These are phyloP conservation scores for Protostelium mycophagum DNA, from an alignment of 78 protist species.

Conservation along the genomic window DNA sequence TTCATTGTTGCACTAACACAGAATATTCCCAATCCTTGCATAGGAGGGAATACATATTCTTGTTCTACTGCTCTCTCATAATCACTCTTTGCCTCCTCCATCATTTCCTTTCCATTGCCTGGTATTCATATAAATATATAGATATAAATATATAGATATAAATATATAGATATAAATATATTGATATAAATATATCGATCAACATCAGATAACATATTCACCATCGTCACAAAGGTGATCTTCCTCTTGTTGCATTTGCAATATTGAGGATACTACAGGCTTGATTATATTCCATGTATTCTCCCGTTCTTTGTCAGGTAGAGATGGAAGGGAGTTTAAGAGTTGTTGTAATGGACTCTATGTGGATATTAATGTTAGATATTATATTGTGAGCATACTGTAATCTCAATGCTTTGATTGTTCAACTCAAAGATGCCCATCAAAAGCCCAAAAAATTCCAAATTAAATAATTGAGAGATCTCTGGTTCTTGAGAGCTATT, in stretches of 20 bases:
- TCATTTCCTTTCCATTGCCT: not conserved
- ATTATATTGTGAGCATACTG: no score
- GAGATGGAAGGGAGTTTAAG: no score
- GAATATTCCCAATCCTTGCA: not conserved
- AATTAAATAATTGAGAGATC: not conserved
- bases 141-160: no score
- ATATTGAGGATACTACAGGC: no score
- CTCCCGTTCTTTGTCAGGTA: no score
- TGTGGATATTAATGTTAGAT: no score
- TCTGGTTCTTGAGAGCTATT: not conserved
- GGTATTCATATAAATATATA: no score
- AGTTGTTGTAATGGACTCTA: no score
- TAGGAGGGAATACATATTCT: not conserved
- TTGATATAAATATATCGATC: no score
- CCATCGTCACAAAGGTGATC: slow-evolving; percentile 42
- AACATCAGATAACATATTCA: slow-evolving; percentile 23
- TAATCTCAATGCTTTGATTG: not conserved
- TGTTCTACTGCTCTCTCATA: not conserved
- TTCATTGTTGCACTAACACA: not conserved
- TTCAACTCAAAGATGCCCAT: not conserved
- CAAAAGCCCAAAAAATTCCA: not conserved
- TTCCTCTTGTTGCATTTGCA: slow-evolving; percentile 3
- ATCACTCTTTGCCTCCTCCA: not conserved
- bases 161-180: no score
- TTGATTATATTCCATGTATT: no score